Percentiles rank a stretch among this genome's conserved stretches.
These are phyloP conservation scores for Halophytophthora polymorphica DNA, from an alignment of 352 stramenopile species.

Conservation along the genomic window DNA sequence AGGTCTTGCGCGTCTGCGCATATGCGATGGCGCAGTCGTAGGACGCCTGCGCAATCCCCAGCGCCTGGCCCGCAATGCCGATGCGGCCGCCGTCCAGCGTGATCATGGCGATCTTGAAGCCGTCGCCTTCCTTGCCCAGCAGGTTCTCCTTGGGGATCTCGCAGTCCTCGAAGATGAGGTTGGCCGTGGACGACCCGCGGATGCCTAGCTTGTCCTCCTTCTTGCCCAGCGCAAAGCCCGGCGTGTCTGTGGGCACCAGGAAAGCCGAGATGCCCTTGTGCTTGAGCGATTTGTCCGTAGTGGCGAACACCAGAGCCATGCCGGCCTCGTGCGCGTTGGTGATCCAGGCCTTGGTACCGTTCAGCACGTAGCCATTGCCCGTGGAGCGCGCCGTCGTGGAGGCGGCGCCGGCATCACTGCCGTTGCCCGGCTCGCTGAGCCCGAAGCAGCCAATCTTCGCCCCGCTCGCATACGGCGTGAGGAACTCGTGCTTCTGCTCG, in stretches of 20 bases:
- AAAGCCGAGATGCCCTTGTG: constrained; percentile 97
- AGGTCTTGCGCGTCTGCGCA: constrained; percentile 92
- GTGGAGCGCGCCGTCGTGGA: constrained; percentile 87
- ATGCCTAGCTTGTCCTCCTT: constrained; percentile 99
- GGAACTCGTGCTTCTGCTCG: constrained; percentile 90
- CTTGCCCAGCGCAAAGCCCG: constrained; percentile 94
- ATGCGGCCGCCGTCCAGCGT: constrained; percentile 95
- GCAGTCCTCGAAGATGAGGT: constrained; percentile 95
- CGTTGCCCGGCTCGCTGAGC: constrained; percentile 92
- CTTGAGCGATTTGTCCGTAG: constrained; percentile 94
- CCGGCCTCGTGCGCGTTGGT: constrained; percentile 94
- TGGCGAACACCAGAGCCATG: constrained; percentile 95
- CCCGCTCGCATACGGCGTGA: constrained; percentile 89
- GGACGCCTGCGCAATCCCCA: constrained; percentile 95
- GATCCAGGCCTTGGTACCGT: constrained; percentile 97
- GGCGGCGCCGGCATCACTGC: constrained; percentile 92
- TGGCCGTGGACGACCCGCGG: constrained; percentile 93
- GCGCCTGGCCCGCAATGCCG: constrained; percentile 93
- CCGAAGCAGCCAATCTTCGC: constrained; percentile 95
- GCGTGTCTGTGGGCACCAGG: constrained; percentile 89
- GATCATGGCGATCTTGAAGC: constrained; percentile 91
- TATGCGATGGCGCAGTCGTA: constrained; percentile 97
- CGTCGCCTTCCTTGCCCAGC: constrained; percentile 79
- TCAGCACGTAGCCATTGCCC: constrained; percentile 92
- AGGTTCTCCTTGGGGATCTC: constrained; percentile 89